A percentile compares a stretch with the other conserved stretches of the same genome.
Evolutionary conservation across 768 basidiomycete species (phyloP).

Genomic region (Hysterangium stoloniferum): DNA sequence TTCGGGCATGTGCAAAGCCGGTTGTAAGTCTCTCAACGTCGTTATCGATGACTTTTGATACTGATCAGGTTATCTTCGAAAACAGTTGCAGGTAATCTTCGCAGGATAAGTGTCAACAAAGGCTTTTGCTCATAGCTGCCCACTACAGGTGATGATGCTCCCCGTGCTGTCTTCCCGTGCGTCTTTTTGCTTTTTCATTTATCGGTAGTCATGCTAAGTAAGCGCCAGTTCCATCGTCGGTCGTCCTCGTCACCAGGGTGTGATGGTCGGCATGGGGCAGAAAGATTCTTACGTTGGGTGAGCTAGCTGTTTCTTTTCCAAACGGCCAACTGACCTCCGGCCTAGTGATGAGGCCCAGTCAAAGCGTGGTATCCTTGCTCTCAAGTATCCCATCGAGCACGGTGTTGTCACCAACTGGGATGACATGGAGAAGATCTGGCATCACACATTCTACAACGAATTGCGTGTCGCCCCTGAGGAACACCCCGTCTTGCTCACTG

Average conservation of each 20-base stretch:
- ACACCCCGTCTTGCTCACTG: slow-evolving; percentile 64
- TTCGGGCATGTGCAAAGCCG: slow-evolving; percentile 99
- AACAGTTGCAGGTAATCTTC: slow-evolving; percentile 54
- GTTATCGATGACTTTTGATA: slow-evolving; percentile 6
- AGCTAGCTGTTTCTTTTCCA: slow-evolving; percentile 19
- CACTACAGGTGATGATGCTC: slow-evolving; percentile 71
- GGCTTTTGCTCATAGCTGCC: slow-evolving; percentile 5
- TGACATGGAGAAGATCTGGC: slow-evolving; percentile 99
- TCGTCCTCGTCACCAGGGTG: slow-evolving; percentile 88
- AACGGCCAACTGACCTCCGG: slow-evolving; percentile 14
- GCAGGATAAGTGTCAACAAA: not conserved
- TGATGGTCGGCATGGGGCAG: slow-evolving; percentile 96
- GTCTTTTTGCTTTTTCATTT: slow-evolving; percentile 25
- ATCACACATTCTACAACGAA: slow-evolving; percentile 90
- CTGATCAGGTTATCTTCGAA: slow-evolving; percentile 12
- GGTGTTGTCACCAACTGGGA: slow-evolving; percentile 98
- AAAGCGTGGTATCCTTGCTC: slow-evolving; percentile 88
- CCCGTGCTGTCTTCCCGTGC: slow-evolving; percentile 92
- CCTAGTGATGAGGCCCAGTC: slow-evolving; percentile 83
- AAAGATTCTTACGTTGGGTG: slow-evolving; percentile 96
- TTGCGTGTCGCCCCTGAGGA: slow-evolving; percentile 73
- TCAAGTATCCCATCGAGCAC: slow-evolving; percentile 93
- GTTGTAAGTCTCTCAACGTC: slow-evolving; percentile 53
- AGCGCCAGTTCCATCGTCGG: slow-evolving; percentile 77
- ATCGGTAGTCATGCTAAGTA: not conserved